Evolutionary conservation across 2,329 filamentous ascomycete species (phyloP).

Genomic region (Aspergillus versicolor): DNA sequence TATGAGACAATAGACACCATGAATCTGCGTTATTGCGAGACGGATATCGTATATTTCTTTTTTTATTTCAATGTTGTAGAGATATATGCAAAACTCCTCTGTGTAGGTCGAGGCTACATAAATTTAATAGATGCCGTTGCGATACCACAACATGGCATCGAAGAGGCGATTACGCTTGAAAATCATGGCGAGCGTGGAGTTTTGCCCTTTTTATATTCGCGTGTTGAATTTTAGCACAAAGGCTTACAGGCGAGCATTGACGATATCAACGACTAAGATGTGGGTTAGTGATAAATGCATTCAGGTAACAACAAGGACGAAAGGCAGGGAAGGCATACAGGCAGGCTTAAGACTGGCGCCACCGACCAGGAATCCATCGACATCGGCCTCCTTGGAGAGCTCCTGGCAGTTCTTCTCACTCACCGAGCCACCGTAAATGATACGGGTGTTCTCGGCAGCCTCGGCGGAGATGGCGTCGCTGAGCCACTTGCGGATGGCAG

Average conservation of each 20-base stretch:
- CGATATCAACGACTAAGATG: constrained; percentile 62
- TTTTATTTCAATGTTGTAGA: background rate
- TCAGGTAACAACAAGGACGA: constrained; percentile 14
- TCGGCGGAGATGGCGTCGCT: constrained; percentile 69
- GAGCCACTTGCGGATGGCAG: constrained; percentile 87
- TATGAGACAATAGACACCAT: background rate
- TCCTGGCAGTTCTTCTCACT: constrained; percentile 98
- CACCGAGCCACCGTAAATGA: constrained; percentile 95
- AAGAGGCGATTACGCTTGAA: background rate
- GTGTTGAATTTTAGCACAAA: background rate
- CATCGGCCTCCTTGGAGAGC: constrained; percentile 86
- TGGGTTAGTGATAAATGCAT: constrained; percentile 11
- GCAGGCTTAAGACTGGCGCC: constrained; percentile 96
- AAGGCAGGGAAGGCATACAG: constrained; percentile 57
- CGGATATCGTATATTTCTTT: background rate
- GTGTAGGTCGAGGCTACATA: background rate
- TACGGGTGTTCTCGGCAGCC: constrained; percentile 81
- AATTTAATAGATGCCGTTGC: background rate
- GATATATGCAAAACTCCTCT: background rate
- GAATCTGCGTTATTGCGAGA: background rate
- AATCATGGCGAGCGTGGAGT: background rate
- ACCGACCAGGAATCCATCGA: constrained; percentile 96
- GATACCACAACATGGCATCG: background rate
- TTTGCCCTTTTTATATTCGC: background rate
- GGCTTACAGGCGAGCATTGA: constrained; percentile 59